These are phyloP conservation scores for Tulasnella calospora DNA, from an alignment of 768 basidiomycete genomes.

Conservation along the genomic window DNA sequence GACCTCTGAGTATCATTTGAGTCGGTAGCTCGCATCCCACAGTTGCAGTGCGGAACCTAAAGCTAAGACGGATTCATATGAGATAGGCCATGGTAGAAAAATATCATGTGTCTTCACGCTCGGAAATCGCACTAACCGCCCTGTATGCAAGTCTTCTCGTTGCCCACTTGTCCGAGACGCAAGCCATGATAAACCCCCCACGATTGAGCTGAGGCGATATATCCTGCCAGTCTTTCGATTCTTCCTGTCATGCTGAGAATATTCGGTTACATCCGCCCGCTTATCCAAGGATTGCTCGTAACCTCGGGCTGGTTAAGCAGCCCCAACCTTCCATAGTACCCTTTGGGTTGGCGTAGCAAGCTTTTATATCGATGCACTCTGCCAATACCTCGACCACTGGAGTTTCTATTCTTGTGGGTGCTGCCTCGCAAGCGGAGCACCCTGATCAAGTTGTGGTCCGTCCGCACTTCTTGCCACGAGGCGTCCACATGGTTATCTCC, in stretches of 20 bases:
- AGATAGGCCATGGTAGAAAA: background rate
- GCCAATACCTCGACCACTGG: background rate
- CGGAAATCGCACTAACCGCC: background rate
- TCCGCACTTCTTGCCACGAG: background rate
- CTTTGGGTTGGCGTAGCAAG: background rate
- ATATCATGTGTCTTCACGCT: background rate
- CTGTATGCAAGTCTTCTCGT: background rate
- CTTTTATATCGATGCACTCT: background rate
- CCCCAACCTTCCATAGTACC: background rate
- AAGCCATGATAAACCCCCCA: background rate
- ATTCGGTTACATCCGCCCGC: background rate
- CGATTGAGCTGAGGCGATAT: background rate
- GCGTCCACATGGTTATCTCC: constrained; percentile 2
- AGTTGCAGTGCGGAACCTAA: background rate
- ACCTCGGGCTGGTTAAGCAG: background rate
- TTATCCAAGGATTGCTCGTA: background rate
- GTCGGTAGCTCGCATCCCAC: background rate
- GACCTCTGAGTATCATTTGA: background rate
- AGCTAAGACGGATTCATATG: background rate
- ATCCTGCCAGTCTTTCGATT: background rate
- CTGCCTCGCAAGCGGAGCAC: background rate
- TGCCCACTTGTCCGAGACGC: background rate
- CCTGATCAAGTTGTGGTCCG: too few species aligned
- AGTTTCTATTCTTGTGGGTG: background rate
- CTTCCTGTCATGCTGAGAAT: background rate